phyloP scores from a whole-genome alignment of 352 stramenopile species.

The Pythium oligandrum region DNA sequence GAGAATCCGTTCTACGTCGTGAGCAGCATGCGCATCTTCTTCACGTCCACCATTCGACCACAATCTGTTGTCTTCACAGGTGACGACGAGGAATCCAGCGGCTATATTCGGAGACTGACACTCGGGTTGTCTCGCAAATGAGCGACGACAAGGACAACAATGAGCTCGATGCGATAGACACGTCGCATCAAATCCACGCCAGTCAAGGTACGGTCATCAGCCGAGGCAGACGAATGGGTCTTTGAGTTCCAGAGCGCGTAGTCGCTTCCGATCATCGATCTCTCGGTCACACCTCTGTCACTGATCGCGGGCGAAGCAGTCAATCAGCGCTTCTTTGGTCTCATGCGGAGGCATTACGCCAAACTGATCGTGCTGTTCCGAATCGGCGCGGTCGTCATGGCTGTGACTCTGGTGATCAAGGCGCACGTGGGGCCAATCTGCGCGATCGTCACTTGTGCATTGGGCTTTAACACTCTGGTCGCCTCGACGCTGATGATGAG shows the following conservation, averaged over 20 bases:
- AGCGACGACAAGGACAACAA: too few relatives aligned
- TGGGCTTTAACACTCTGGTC: not conserved
- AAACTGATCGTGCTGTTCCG: constrained; percentile 7
- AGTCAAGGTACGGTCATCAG: too few relatives aligned
- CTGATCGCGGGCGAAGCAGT: not conserved
- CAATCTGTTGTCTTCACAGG: too few relatives aligned
- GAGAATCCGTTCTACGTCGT: too few relatives aligned
- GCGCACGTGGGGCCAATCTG: not conserved
- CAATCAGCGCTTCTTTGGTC: constrained; percentile 1
- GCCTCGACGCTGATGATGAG: constrained; percentile 10
- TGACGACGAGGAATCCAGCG: too few relatives aligned
- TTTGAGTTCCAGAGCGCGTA: not conserved
- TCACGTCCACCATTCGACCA: too few relatives aligned
- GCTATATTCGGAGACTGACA: too few relatives aligned
- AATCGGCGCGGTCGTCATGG: constrained; percentile 1
- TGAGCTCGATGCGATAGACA: too few relatives aligned
- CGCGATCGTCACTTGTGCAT: not conserved
- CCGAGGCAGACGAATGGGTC: too few relatives aligned
- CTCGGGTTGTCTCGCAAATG: too few relatives aligned
- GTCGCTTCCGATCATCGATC: constrained; percentile 5
- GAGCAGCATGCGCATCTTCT: too few relatives aligned
- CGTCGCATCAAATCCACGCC: too few relatives aligned
- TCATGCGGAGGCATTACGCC: constrained; percentile 10
- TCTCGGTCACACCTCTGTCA: constrained; percentile 2
- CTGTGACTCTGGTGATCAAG: constrained; percentile 1